A percentile compares a stretch with the other conserved stretches of the same genome.
phyloP scores from a whole-genome alignment of 805 yeast genomes.

The Huiozyma naganishii region DNA sequence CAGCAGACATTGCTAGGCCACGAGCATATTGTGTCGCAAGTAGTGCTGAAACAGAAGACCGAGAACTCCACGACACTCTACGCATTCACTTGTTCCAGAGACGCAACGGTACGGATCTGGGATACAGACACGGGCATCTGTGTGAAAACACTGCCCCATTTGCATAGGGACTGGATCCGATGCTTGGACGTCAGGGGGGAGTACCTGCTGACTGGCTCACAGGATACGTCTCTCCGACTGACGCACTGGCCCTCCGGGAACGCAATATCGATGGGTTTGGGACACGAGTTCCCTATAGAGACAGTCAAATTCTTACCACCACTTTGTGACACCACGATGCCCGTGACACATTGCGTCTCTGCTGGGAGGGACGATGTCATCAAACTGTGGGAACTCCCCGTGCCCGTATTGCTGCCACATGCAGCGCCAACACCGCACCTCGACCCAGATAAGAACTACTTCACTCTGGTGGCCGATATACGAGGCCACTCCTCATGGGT shows the following conservation, averaged over 20 bases:
- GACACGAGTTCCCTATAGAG: constrained; percentile 81
- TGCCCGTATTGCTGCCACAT: constrained; percentile 48
- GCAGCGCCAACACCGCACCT: constrained; percentile 40
- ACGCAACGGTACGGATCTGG: constrained; percentile 52
- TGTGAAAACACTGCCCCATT: constrained; percentile 44
- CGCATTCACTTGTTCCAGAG: constrained; percentile 40
- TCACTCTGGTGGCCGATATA: constrained; percentile 44
- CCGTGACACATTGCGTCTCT: constrained; percentile 63
- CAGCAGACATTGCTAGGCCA: constrained; percentile 68
- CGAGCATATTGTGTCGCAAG: constrained; percentile 70
- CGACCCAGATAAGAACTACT: constrained; percentile 39
- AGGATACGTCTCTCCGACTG: constrained; percentile 63
- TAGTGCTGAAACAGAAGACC: constrained; percentile 38
- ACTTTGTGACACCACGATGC: constrained; percentile 30
- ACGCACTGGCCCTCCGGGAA: constrained; percentile 58
- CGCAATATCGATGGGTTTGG: constrained; percentile 54
- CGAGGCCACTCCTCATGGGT: constrained; percentile 86
- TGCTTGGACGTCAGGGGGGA: constrained; percentile 48
- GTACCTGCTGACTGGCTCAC: constrained; percentile 61
- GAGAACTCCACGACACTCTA: constrained; percentile 40
- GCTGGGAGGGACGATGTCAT: constrained; percentile 72
- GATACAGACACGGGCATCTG: constrained; percentile 60
- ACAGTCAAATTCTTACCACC: constrained; percentile 55
- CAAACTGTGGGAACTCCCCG: constrained; percentile 67
- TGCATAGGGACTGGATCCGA: constrained; percentile 87